A percentile compares a stretch with the other conserved stretches of the same genome.
Evolutionary conservation across 305 asterid genomes (phyloP).

Genomic region (Solanum hybrid): DNA sequence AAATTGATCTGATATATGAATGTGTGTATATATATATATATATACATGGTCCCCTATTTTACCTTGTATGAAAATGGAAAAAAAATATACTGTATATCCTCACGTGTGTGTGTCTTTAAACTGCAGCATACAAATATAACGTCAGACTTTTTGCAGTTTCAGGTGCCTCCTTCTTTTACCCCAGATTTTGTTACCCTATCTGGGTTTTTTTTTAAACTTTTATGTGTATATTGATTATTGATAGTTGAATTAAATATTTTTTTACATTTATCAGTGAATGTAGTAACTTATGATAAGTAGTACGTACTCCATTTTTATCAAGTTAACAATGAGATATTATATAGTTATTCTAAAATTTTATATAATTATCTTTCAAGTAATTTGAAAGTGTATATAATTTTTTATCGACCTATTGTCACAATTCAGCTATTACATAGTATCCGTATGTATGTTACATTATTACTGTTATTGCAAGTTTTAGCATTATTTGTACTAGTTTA

Average conservation of each 20-base stretch:
- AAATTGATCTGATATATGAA: background rate
- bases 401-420: background rate
- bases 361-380: background rate
- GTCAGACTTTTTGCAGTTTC: background rate
- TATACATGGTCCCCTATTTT: background rate
- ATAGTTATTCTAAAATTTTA: background rate
- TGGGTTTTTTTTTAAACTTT: background rate
- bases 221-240: background rate
- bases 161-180: slow-evolving; percentile 7
- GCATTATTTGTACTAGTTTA: background rate
- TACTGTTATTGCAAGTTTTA: background rate
- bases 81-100: background rate
- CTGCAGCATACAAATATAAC: background rate
- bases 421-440: background rate
- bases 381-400: background rate
- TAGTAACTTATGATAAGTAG: background rate
- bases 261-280: background rate
- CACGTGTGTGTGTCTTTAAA: slow-evolving; percentile 11
- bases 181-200: background rate
- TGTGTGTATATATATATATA: background rate
- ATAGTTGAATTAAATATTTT: background rate
- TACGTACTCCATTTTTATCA: background rate
- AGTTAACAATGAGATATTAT: background rate
- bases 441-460: too few relatives aligned
- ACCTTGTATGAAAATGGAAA: background rate